Evolutionary conservation across 208 protist genomes (phyloP), one percentile per base, ranked within the genome.

Genomic region (Trypanosoma lewisi): DNA sequence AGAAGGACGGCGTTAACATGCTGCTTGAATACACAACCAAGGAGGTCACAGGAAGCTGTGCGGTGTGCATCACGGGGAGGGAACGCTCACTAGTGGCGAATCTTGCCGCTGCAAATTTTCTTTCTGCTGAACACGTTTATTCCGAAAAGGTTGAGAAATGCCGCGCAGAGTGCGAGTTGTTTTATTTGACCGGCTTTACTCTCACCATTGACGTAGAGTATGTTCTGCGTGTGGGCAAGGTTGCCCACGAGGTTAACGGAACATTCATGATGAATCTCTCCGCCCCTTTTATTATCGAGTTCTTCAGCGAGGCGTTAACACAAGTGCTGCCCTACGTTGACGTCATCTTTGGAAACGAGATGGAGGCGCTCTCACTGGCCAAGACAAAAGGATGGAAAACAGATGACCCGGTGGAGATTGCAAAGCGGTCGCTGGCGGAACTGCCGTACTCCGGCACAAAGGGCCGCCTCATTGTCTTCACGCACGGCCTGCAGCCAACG

Each of bases 61-160:
- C 96, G 21, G 98, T 98, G 11, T 92, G 98, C 48, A 92, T 99
- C 58, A 90, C 78, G 9, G 91, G 89, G 47, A 97, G 93, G 60
- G 91, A 99, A 63, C 81, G 94, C 47, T 93, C 97, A 21, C 84
- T 99, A 2, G 89, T 99, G 42, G 97, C 98, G 28, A 98, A 98
- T 80, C 79, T 99, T 34, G 94, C 84, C 28, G 98, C 98, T 16
- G 98, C 98, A 19, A 98, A 99, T 66, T 78, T 91, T 31, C 98
- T 98, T 69, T 97, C 93, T 23, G 61, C 70, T 1, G 72, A 86
- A n/a, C 95, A 98, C 68, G 83, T 98, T 58, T 42, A 80, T 59
- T 89, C 75, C 55, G 50, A 53, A n/a, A 68, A 33, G 16, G 87
- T 97, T 33, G 30, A 74, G 56, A 59, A 84, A 16, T 54, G 74